Evolutionary conservation across 164 flowering plant genomes (phyloP), one percentile per base, ranked within the genome.

Genomic region (Sedum album): DNA sequence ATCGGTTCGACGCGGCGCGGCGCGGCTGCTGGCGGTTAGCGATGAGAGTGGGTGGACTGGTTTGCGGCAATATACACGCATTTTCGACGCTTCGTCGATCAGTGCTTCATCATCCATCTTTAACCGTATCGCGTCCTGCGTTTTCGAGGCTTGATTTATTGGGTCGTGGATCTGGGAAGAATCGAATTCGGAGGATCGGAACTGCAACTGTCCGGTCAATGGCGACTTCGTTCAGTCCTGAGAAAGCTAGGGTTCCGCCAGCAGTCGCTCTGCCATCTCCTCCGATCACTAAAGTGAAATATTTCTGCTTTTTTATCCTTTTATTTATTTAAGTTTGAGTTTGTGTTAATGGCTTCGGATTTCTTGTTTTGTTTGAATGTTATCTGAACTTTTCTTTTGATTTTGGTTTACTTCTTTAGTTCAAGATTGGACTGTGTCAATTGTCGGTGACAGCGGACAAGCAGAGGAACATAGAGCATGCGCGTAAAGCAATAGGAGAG

Each of bases 391-490:
- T n/a, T n/a, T n/a, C n/a, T n/a, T n/a, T n/a, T n/a, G n/a, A n/a
- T n/a, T 38, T 23, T 0, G 53, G 46, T 60, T 62, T 46, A 0
- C 33, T 11, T 67, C 69, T 75, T 60, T 76, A 91, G 97, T 94
- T 89, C 72, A 94, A 89, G 76, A 85, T 91, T 74, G 98, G 83
- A 31, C 81, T 94, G 21, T 94, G 98, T 74, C 97, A 94, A 71
- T 73, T 94, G 35, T 77, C 81, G 9, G 97, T 94, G 72, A 88
- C 95, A 10, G 80, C 87, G 1, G 98, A 94, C 70, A 91, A 94
- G 78, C 85, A 81, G 70, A 84, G 89, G 79, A 94, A 94, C 77
- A 91, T 94, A 55, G 80, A 73, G n/a, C 95, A 86, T 80, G 95
- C 98, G 64, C 87, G 90, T 15, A 79, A 78, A 60, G 91, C 91